These are phyloP conservation scores for Citrus mangshanensis DNA, from an alignment of 345 rosid species.

Conservation along the genomic window DNA sequence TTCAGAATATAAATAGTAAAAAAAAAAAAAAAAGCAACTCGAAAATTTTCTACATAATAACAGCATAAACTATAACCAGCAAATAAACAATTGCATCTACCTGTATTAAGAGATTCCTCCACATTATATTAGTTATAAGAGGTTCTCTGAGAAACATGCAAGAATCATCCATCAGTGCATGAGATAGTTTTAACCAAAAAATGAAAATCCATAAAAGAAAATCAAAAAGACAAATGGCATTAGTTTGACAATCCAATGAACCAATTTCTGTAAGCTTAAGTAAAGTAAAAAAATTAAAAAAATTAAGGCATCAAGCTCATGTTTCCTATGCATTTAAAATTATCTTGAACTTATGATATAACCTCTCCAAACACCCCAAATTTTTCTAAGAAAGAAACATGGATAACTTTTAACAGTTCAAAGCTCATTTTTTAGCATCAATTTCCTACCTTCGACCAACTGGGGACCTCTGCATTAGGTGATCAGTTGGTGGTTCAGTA, in stretches of 20 bases:
- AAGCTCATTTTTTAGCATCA: not conserved
- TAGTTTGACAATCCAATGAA: not conserved
- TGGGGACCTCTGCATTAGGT: slow-evolving; percentile 83
- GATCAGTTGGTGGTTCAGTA: slow-evolving; percentile 97
- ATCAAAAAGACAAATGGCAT: not conserved
- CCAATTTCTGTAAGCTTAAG: not conserved
- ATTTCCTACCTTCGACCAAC: slow-evolving; percentile 83
- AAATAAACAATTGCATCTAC: slow-evolving; percentile 25
- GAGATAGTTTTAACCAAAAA: not conserved
- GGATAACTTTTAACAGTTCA: not conserved
- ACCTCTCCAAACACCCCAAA: not conserved
- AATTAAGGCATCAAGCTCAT: not conserved
- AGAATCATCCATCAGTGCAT: not conserved
- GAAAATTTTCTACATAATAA: not conserved
- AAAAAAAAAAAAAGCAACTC: not conserved
- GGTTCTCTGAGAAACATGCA: slow-evolving; percentile 66
- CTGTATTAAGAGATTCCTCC: slow-evolving; percentile 96
- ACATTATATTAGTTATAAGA: slow-evolving; percentile 94
- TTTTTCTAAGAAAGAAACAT: not conserved
- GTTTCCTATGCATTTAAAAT: not conserved
- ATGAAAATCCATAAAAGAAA: not conserved
- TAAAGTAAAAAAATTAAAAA: no score
- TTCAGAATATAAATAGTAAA: not conserved
- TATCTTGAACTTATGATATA: not conserved
- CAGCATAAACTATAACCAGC: not conserved